Evolutionary conservation across 1,284 basidiomycete genomes (phyloP), one percentile per base, ranked within the genome.

Genomic region (Apiotrichum brassicae): DNA sequence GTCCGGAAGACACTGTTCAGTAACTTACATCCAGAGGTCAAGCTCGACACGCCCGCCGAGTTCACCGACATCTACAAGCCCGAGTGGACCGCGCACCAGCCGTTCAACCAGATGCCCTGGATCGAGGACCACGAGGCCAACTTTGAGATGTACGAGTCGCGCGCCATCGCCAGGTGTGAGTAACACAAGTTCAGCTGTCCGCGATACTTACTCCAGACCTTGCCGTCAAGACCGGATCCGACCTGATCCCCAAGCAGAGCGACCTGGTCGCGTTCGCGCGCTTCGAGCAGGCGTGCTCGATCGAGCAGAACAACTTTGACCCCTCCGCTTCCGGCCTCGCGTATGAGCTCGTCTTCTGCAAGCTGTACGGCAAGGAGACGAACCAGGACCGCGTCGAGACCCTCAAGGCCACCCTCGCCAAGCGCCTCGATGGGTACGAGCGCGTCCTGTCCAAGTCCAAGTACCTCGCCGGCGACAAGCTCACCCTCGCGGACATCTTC

Each of bases 21-120:
- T 40, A 16, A 28, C 39, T 16, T 1, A 3, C 22, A 12, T 24
- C 32, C 35, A 59, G 62, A 64, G 39, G 53, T 67, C 56, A 59
- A 60, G 32, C 45, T 68, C 50, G 46, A 57, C 16, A n/a, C 30
- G 36, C n/a, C n/a, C n/a, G 24, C 48, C 47, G 50, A 55, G 1
- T 62, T 59, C 43, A 30, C 38, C 66, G 77, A 78, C 57, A 78
- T 82, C 49, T 82, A 81, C 63, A 14, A 62, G 0, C 58, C 76
- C 1, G 74, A 64, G n/a, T 78, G 68, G 71, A 16, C 76, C 20
- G 64, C 62, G 24, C 64, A 74, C 22, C 82, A 85, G 55, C 83
- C 84, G 0, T 85, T 85, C 58, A 82, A 81, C 18, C 80, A 82
- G 64, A 66, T 85, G 53, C 83, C 83, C 2, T 82, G 78, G 66